These are phyloP conservation scores for Prunus mongolica DNA, from an alignment of 306 rosid genomes.

Conservation along the genomic window DNA sequence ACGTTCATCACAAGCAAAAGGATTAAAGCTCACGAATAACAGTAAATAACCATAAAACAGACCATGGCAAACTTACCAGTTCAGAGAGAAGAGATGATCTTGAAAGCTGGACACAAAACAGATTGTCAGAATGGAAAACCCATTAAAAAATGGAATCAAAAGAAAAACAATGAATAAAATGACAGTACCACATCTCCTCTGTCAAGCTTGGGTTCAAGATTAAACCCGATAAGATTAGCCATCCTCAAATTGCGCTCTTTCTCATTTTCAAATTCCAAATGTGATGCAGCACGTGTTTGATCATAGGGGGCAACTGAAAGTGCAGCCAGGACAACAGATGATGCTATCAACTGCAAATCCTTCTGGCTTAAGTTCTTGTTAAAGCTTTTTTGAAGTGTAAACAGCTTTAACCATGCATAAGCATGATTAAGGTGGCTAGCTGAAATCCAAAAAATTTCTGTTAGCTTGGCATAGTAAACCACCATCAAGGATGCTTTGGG, in stretches of 20 bases:
- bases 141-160: not conserved
- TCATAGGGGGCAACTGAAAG: constrained; percentile 86
- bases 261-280: constrained; percentile 83
- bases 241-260: constrained; percentile 87
- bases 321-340: constrained; percentile 96
- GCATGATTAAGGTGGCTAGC: constrained; percentile 90
- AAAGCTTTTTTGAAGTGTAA: constrained; percentile 79
- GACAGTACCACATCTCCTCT: constrained; percentile 81
- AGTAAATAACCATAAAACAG: not conserved
- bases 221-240: constrained; percentile 88
- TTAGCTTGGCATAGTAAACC: constrained; percentile 85
- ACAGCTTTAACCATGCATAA: constrained; percentile 94
- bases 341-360: constrained; percentile 93
- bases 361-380: constrained; percentile 94
- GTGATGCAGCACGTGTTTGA: constrained; percentile 64
- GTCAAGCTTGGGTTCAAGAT: constrained; percentile 77
- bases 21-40: not conserved
- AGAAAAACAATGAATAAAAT: not conserved
- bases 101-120: constrained; percentile 58
- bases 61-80: constrained; percentile 52
- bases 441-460: constrained; percentile 89
- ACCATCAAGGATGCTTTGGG: constrained; percentile 97
- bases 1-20: not conserved
- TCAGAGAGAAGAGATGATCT: constrained; percentile 84
- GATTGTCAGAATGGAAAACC: constrained; percentile 9